Evolutionary conservation across 2,329 filamentous ascomycete species (phyloP).

Genomic region (Botryosphaeria agaves): DNA sequence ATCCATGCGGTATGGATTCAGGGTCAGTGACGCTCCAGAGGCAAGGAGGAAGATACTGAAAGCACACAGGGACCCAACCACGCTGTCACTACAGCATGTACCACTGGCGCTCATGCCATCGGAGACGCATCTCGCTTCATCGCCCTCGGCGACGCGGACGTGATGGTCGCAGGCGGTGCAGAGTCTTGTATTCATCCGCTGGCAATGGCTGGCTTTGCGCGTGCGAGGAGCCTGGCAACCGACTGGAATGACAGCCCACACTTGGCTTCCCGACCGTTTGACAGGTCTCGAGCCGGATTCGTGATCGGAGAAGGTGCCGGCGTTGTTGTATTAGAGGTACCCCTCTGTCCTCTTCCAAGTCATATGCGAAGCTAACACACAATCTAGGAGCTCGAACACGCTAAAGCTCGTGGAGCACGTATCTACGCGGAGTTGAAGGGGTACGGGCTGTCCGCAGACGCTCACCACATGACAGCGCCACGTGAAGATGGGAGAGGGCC

Average conservation of each 20-base stretch:
- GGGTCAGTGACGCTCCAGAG: constrained; percentile 18
- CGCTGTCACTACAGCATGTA: constrained; percentile 84
- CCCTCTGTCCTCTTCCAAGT: too few relatives aligned
- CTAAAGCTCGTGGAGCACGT: constrained; percentile 54
- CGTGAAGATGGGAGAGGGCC: constrained; percentile 69
- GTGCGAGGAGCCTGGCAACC: constrained; percentile 72
- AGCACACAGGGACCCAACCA: constrained; percentile 67
- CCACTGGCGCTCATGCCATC: constrained; percentile 85
- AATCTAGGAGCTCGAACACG: constrained; percentile 61
- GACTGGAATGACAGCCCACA: constrained; percentile 56
- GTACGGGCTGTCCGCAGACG: constrained; percentile 82
- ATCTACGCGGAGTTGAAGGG: constrained; percentile 84
- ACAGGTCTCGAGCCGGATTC: constrained; percentile 63
- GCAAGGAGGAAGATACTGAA: neutral
- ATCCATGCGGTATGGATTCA: constrained; percentile 79
- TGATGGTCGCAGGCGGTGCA: constrained; percentile 91
- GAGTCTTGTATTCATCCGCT: constrained; percentile 94
- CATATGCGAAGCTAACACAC: neutral
- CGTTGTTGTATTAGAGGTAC: constrained; percentile 63
- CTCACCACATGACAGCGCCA: constrained; percentile 85
- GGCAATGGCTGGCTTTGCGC: constrained; percentile 78
- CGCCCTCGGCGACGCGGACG: constrained; percentile 73
- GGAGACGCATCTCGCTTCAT: constrained; percentile 91
- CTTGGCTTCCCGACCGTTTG: constrained; percentile 72
- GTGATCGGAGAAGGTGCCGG: constrained; percentile 88